Percentiles rank a stretch among this genome's conserved stretches.
Conservation (phyloP, 352 stramenopile species). For the Pythium pectinolyticum region DNA sequence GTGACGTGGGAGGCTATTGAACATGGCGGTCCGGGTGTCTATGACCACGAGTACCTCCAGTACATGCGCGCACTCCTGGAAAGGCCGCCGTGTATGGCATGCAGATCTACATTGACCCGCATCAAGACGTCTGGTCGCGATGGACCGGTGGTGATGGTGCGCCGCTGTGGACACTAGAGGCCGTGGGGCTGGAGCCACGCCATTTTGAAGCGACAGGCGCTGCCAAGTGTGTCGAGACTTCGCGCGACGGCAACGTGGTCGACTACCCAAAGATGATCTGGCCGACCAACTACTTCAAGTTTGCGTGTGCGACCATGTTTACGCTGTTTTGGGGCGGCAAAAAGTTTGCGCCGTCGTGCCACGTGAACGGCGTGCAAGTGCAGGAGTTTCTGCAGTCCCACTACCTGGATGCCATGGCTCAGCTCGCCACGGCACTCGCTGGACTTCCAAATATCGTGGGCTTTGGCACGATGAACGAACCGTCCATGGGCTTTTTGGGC, state of each 20-base stretch:
- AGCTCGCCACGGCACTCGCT: conserved; percentile 58
- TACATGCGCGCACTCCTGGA: conserved; percentile 72
- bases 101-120: conserved; percentile 87
- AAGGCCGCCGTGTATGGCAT: conserved; percentile 68
- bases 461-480: conserved; percentile 93
- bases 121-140: conserved; percentile 92
- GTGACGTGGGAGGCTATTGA: conserved; percentile 92
- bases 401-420: conserved; percentile 75
- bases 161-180: conserved; percentile 87
- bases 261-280: conserved; percentile 91
- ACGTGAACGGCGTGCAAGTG: conserved; percentile 72
- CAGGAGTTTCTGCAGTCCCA: conserved; percentile 88
- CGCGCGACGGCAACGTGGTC: conserved; percentile 7
- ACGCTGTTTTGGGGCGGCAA: conserved; percentile 88
- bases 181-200: conserved; percentile 70
- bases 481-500: conserved; percentile 74
- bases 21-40: conserved; percentile 75
- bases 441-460: conserved; percentile 85
- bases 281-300: conserved; percentile 91
- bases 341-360: conserved; percentile 63
- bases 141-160: conserved; percentile 90
- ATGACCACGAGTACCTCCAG: conserved; percentile 82
- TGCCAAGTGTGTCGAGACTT: conserved; percentile 71
- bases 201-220: conserved; percentile 76
- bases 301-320: conserved; percentile 90